A percentile compares a stretch with the other conserved stretches of the same genome.
Evolutionary conservation across 176 grass and related monocot species (phyloP).

Genomic region (Pharus latifolius): DNA sequence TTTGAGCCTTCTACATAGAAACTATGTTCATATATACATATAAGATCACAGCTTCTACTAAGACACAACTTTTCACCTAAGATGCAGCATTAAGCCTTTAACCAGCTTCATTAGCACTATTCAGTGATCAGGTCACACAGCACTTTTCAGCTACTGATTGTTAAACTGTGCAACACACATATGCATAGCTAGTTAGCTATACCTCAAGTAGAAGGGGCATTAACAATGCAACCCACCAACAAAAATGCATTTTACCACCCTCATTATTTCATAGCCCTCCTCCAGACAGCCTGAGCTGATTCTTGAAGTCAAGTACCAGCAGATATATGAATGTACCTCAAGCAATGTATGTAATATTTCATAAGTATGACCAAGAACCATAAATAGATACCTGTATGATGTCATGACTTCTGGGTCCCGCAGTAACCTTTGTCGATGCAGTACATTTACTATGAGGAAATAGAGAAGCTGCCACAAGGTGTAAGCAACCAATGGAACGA

Average conservation of each 20-base stretch:
- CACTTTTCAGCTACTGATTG: too few relatives aligned
- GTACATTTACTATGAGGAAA: constrained; percentile 81
- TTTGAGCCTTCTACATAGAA: not conserved
- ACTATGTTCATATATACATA: not conserved
- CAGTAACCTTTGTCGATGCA: constrained; percentile 75
- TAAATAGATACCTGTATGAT: constrained; percentile 68
- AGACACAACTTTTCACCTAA: not conserved
- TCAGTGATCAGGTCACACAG: too few relatives aligned
- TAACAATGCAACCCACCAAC: not conserved
- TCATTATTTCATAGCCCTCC: not conserved
- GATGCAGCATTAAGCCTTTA: too few relatives aligned
- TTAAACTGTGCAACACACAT: not conserved
- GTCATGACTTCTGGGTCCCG: constrained; percentile 98
- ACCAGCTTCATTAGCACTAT: not conserved
- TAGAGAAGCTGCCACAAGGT: constrained; percentile 89
- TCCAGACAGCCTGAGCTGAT: not conserved
- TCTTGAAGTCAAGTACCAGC: not conserved
- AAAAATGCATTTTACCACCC: not conserved
- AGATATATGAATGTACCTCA: not conserved
- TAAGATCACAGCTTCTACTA: not conserved
- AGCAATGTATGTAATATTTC: not conserved
- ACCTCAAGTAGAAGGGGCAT: too few relatives aligned
- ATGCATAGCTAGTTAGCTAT: too few relatives aligned
- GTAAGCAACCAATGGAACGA: constrained; percentile 90
- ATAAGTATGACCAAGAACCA: not conserved